Evolutionary conservation across 371 early-diverging fungal genomes (phyloP).

Genomic region (Mucor mucedo): DNA sequence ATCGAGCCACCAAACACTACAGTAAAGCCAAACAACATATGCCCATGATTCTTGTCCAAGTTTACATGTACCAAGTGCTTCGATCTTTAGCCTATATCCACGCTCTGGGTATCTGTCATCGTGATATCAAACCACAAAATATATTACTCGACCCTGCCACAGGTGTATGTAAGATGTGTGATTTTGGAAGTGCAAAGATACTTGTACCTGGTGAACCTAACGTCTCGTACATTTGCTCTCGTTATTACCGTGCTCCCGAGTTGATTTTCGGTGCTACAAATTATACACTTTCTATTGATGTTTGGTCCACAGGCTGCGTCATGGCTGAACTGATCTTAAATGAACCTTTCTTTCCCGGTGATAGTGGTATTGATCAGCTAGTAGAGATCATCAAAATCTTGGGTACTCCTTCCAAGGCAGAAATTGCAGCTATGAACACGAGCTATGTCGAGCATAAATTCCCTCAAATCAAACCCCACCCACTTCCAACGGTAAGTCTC

Average conservation of each 20-base stretch:
- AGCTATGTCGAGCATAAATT: constrained; percentile 98
- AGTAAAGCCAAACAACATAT: constrained; percentile 87
- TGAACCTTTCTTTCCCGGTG: constrained; percentile 98
- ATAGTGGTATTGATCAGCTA: constrained; percentile 99
- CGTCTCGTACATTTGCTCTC: constrained; percentile 98
- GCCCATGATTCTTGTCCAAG: constrained; percentile 90
- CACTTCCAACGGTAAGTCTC: constrained; percentile 74
- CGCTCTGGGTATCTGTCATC: constrained; percentile 71
- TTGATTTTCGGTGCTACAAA: constrained; percentile 97
- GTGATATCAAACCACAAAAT: constrained; percentile 78
- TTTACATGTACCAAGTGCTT: constrained; percentile 97
- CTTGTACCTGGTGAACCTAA: constrained; percentile 94
- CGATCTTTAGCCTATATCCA: constrained; percentile 97
- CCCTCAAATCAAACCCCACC: constrained; percentile 95
- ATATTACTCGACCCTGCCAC: constrained; percentile 73
- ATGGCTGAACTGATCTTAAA: constrained; percentile 98
- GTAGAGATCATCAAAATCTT: constrained; percentile 99
- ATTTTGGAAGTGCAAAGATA: constrained; percentile 99
- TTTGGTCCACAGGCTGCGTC: constrained; percentile 99
- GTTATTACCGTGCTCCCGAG: constrained; percentile 99
- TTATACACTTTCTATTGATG: constrained; percentile 91
- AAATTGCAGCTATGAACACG: constrained; percentile 95
- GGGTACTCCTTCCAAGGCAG: constrained; percentile 96
- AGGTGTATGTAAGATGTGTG: constrained; percentile 96
- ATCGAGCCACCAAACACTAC: constrained; percentile 79